phyloP scores from a whole-genome alignment of 2,329 filamentous ascomycete species.

The Colletotrichum filicis region DNA sequence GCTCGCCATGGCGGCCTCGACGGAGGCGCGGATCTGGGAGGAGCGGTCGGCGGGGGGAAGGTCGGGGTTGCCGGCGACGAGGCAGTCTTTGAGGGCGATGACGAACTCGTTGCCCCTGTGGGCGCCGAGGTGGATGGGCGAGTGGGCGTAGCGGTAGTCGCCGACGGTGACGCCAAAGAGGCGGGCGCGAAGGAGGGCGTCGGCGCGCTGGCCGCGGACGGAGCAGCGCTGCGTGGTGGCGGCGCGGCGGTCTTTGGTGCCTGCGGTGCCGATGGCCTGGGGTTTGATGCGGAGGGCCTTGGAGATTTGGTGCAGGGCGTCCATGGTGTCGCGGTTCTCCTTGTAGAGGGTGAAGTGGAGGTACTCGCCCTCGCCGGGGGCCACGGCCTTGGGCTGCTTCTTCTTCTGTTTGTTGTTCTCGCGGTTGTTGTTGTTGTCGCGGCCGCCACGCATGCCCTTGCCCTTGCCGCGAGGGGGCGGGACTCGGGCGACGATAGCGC shows the following conservation, averaged over 20 bases:
- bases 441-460: conserved; percentile 40
- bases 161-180: conserved; percentile 75
- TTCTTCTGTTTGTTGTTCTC: conserved; percentile 36
- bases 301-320: conserved; percentile 81
- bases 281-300: conserved; percentile 79
- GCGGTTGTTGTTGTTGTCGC: conserved; percentile 39
- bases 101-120: conserved; percentile 91
- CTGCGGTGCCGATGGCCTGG: conserved; percentile 80
- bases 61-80: conserved; percentile 55
- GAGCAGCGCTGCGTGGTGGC: conserved; percentile 88
- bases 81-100: conserved; percentile 89
- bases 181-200: conserved; percentile 74
- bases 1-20: conserved; percentile 70
- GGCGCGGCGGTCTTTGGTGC: conserved; percentile 90
- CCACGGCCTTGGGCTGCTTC: conserved; percentile 29
- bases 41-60: conserved; percentile 33
- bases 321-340: conserved; percentile 97
- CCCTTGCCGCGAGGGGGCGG: conserved; percentile 55
- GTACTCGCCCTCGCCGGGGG: conserved; percentile 71
- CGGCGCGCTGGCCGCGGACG: conserved; percentile 59
- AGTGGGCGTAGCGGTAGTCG: conserved; percentile 81
- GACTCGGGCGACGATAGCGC: conserved; percentile 74
- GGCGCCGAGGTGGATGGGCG: conserved; percentile 83
- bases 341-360: conserved; percentile 95
- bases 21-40: conserved; percentile 47